Evolutionary conservation across 257 asterid genomes (phyloP).

Genomic region (Rauvolfia tetraphylla): DNA sequence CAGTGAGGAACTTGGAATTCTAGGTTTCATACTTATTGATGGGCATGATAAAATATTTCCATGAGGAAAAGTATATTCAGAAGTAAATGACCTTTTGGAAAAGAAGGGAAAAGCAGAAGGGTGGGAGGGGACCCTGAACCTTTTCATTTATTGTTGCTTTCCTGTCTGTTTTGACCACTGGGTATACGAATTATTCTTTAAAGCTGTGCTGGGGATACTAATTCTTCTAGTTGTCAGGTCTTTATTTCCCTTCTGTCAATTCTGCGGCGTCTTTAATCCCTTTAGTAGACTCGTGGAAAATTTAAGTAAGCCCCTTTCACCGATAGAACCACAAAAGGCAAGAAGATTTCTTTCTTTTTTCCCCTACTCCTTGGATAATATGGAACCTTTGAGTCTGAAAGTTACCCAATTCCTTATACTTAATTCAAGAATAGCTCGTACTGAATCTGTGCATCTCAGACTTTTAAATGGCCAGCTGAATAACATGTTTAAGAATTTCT

Average conservation of each 20-base stretch:
- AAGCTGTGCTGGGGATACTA: not conserved
- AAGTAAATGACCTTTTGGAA: not conserved
- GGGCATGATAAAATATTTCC: not conserved
- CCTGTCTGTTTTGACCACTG: not conserved
- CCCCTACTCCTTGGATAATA: not conserved
- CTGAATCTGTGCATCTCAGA: not conserved
- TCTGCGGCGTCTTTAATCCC: not conserved
- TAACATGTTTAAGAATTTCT: not conserved
- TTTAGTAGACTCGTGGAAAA: not conserved
- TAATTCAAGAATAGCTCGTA: not conserved
- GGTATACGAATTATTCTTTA: not conserved
- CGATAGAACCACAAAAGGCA: not conserved
- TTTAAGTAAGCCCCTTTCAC: not conserved
- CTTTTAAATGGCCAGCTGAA: not conserved
- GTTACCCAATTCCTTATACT: not conserved
- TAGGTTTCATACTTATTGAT: not conserved
- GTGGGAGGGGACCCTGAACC: not conserved
- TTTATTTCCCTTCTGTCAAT: not conserved
- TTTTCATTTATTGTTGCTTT: not conserved
- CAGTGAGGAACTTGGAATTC: not conserved
- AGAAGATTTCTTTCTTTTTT: not conserved
- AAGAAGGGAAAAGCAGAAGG: constrained; percentile 9
- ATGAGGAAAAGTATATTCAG: not conserved
- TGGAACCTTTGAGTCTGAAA: not conserved
- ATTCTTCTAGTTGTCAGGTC: not conserved